phyloP scores from a whole-genome alignment of 345 rosid species.

The Theobroma cacao region DNA sequence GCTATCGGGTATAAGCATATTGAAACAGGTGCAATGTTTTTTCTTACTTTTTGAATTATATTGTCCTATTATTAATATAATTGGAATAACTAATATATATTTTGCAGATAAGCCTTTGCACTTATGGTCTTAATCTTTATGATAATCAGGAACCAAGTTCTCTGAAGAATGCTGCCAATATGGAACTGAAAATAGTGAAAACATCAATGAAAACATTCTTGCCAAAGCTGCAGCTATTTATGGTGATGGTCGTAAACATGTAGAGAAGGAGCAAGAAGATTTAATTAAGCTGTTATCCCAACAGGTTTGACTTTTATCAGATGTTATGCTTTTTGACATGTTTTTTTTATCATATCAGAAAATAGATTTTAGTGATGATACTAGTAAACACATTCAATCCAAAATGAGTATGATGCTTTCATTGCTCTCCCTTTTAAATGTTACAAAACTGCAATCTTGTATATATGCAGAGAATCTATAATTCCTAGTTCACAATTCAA shows the following conservation, averaged over 20 bases:
- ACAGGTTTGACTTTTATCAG: constrained; percentile 50
- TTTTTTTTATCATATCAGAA: not conserved
- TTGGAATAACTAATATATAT: not conserved
- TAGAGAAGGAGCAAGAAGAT: constrained; percentile 90
- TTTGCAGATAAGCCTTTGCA: constrained; percentile 9
- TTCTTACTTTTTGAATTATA: constrained; percentile 5
- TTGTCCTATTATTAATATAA: not conserved
- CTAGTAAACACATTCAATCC: constrained; percentile 1
- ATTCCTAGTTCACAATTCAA: not conserved
- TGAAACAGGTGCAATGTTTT: constrained; percentile 65
- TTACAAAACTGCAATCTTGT: not conserved
- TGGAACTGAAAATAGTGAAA: constrained; percentile 73
- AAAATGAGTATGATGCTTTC: not conserved
- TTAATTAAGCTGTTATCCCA: constrained; percentile 60
- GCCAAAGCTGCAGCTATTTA: constrained; percentile 93
- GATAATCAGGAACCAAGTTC: constrained; percentile 70
- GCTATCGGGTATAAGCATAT: constrained; percentile 76
- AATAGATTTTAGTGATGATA: not conserved
- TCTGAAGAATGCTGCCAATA: constrained; percentile 83
- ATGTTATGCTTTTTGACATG: not conserved
- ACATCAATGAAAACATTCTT: constrained; percentile 65
- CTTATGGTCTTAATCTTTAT: constrained; percentile 3
- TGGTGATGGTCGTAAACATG: constrained; percentile 88
- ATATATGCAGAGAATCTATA: not conserved
- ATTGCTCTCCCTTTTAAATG: not conserved